Base-by-base conservation (phyloP, 108 stramenopile species). In the Seminavis robusta region DNA sequence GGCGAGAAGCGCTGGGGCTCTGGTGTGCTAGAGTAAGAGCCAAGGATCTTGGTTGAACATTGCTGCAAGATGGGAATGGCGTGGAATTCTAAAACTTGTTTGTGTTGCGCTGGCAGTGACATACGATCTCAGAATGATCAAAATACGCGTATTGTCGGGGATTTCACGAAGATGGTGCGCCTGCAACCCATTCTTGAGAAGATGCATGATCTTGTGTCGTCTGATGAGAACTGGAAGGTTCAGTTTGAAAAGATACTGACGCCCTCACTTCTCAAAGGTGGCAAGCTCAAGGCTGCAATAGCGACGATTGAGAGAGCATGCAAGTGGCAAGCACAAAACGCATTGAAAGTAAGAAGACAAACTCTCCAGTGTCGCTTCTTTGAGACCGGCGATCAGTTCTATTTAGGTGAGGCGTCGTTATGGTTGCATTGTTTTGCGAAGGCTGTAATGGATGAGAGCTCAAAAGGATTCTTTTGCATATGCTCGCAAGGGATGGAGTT, bases 401-500 rank as follows among this genome's bases (percentile, higher is more conserved):
- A 58, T 28, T 36, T 71, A 0, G 71, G n/a, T n/a, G n/a, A n/a
- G n/a, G n/a, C n/a, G n/a, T n/a, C n/a, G n/a, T n/a, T n/a, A n/a
- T n/a, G n/a, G n/a, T n/a, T n/a, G n/a, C n/a, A n/a, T n/a, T n/a
- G n/a, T n/a, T n/a, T n/a, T n/a, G n/a, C n/a, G n/a, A n/a, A n/a
- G n/a, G n/a, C n/a, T n/a, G n/a, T n/a, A n/a, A n/a, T n/a, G n/a
- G n/a, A n/a, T n/a, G n/a, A n/a, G n/a, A n/a, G n/a, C n/a, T n/a
- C n/a, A n/a, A n/a, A n/a, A n/a, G n/a, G n/a, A n/a, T n/a, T n/a
- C n/a, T n/a, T n/a, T n/a, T n/a, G n/a, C n/a, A n/a, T n/a, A n/a
- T n/a, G n/a, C n/a, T n/a, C n/a, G n/a, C n/a, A n/a, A n/a, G n/a
- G 60, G 13, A 73, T 73, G 71, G 71, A 73, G 41, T 38, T 73